Base-by-base conservation (phyloP, 2,329 filamentous ascomycete species). In the Coniochaeta sp. region DNA sequence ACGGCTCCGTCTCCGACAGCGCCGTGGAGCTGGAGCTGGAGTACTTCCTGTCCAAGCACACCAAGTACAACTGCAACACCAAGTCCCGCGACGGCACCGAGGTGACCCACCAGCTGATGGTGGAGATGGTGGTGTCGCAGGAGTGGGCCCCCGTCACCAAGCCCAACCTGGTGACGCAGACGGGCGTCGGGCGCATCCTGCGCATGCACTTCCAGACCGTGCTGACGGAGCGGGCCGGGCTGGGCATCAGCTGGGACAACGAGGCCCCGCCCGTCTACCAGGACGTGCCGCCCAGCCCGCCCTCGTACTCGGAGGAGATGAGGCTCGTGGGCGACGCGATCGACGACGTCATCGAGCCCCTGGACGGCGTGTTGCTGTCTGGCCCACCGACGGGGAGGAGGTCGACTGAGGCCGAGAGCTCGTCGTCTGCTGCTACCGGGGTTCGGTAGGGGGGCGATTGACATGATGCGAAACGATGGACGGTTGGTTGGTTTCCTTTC, bases 161-260 rank as follows among this genome's bases (percentile, higher is more conserved):
- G 72, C 80, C 82, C 1, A 75, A 78, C 59, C 79, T 91, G 58
- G 83, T 90, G 56, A 93, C 91, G 0, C 91, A 93, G 57, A 97
- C 93, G 0, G 93, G 93, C 62, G 89, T 92, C 2, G 95, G 93
- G 0, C 86, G 93, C 64, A 93, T 98, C 58, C 80, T 99, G 62
- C 85, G 93, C 65, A 97, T 96, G 83, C 91, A 96, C 72, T 98
- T 97, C 78, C 86, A 84, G 67, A 81, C 95, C 59, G 79, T 86
- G 61, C 82, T 98, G 60, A 97, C 93, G 4, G 89, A 96, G 76
- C 85, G 90, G 62, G 84, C 85, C 22, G 93, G 93, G 19, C 83
- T 96, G 71, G 93, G 93, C 58, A 93, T 99, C 68, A 91, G 89
- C 67, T 99, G 95, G 93, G 93, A 98, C 67, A 93, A 97, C 75